Percentiles rank a stretch among this genome's conserved stretches.
Conservation (phyloP, 768 basidiomycete species). For the Dacryopinax primogenitus region DNA sequence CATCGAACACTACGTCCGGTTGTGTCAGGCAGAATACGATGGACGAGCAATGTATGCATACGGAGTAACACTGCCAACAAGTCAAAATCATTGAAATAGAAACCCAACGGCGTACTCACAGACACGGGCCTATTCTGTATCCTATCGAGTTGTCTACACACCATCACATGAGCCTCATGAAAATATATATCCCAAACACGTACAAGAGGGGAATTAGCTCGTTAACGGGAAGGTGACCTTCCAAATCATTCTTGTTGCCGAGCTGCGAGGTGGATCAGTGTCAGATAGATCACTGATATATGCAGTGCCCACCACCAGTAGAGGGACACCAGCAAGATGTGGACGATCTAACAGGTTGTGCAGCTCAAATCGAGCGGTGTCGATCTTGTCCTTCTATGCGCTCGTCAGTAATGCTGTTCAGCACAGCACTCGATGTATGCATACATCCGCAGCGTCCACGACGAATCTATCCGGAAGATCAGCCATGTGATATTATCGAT, state of each 20-base stretch:
- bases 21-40: constrained; percentile 2
- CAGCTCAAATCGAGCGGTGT: constrained; percentile 69
- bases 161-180: not conserved
- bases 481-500: not conserved
- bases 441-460: constrained; percentile 79
- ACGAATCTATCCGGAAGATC: constrained; percentile 48
- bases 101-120: constrained; percentile 36
- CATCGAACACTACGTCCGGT: constrained; percentile 66
- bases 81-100: not conserved
- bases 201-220: constrained; percentile 71
- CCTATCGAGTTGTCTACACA: constrained; percentile 56
- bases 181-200: constrained; percentile 21
- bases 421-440: constrained; percentile 22
- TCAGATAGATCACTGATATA: not conserved
- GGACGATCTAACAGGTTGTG: constrained; percentile 63
- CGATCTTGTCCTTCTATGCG: constrained; percentile 61
- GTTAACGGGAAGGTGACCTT: constrained; percentile 62
- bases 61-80: constrained; percentile 57
- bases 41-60: constrained; percentile 27
- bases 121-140: constrained; percentile 71
- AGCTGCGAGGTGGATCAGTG: constrained; percentile 35
- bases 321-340: constrained; percentile 54
- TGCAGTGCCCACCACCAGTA: constrained; percentile 56
- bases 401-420: not conserved
- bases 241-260: constrained; percentile 87